Conservation (phyloP, 1,139 yeast genomes). For the Candida albicans region DNA sequence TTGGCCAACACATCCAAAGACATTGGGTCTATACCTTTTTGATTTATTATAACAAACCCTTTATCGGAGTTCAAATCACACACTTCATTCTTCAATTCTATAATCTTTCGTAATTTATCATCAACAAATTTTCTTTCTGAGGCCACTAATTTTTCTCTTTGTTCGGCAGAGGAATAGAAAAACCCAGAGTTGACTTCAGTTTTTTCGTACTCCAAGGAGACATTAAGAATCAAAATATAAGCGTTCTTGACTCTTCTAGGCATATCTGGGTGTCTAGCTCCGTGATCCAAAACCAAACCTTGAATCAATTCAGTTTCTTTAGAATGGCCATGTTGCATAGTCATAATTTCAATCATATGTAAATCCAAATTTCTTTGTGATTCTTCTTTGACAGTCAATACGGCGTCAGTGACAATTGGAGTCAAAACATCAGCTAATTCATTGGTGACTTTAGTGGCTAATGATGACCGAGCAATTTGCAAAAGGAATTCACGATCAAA, state of each 20-base stretch:
- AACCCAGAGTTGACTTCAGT: conserved; percentile 97
- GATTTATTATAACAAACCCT: conserved; percentile 94
- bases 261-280: conserved; percentile 99
- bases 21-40: conserved; percentile 99
- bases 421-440: conserved; percentile 79
- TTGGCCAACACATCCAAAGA: conserved; percentile 92
- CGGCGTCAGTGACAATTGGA: conserved; percentile 97
- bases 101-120: conserved; percentile 85
- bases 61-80: conserved; percentile 72
- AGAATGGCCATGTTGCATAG: conserved; percentile 92
- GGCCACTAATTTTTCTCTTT: conserved; percentile 91
- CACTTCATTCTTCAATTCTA: conserved; percentile 89
- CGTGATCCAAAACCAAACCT: conserved; percentile 96
- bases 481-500: conserved; percentile 84
- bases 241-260: conserved; percentile 87
- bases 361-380: conserved; percentile 63
- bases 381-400: conserved; percentile 66
- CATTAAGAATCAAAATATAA: conserved; percentile 81
- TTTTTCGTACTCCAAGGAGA: conserved; percentile 94
- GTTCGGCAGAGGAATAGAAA: conserved; percentile 93
- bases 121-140: conserved; percentile 94
- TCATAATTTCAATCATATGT: conserved; percentile 98
- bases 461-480: conserved; percentile 88
- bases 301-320: conserved; percentile 79
- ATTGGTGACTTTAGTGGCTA: conserved; percentile 78